These are phyloP conservation scores for Botrytis squamosa DNA, from an alignment of 2,329 filamentous ascomycete genomes.

Conservation along the genomic window DNA sequence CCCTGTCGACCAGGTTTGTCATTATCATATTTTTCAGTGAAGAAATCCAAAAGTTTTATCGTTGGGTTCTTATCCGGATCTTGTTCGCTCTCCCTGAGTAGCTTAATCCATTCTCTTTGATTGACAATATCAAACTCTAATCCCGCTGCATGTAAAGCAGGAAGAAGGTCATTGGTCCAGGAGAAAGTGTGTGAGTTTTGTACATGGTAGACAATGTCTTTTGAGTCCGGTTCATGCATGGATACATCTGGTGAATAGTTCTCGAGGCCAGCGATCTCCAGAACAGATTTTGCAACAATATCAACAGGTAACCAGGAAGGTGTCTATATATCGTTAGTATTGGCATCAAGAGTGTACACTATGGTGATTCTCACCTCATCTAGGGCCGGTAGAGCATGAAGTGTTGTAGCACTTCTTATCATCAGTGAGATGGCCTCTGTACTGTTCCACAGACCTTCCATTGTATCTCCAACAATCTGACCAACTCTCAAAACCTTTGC, in stretches of 20 bases:
- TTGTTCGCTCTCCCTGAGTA: conserved; percentile 46
- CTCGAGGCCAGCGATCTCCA: conserved; percentile 41
- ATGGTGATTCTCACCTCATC: conserved; percentile 39
- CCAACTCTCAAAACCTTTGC: conserved; percentile 48
- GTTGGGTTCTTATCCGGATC: conserved; percentile 52
- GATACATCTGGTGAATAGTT: neutral
- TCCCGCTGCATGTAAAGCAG: conserved; percentile 47
- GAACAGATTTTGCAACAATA: conserved; percentile 43
- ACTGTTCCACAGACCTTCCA: conserved; percentile 50
- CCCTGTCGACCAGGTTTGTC: conserved; percentile 42
- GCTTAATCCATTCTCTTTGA: conserved; percentile 47
- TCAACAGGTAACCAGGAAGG: conserved; percentile 50
- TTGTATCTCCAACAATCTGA: conserved; percentile 50
- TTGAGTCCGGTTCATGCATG: conserved; percentile 24
- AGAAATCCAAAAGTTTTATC: conserved; percentile 54
- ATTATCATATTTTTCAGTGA: conserved; percentile 51
- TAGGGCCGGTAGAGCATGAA: conserved; percentile 47
- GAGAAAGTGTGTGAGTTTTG: conserved; percentile 49
- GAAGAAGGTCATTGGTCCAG: conserved; percentile 53
- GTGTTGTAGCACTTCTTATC: conserved; percentile 46
- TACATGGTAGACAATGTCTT: conserved; percentile 47
- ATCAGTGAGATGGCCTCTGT: conserved; percentile 54
- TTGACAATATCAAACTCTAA: conserved; percentile 47
- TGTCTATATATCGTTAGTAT: conserved; percentile 26
- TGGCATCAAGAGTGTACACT: neutral